Evolutionary conservation across 345 rosid species (phyloP).

Genomic region (Kernera saxatilis): DNA sequence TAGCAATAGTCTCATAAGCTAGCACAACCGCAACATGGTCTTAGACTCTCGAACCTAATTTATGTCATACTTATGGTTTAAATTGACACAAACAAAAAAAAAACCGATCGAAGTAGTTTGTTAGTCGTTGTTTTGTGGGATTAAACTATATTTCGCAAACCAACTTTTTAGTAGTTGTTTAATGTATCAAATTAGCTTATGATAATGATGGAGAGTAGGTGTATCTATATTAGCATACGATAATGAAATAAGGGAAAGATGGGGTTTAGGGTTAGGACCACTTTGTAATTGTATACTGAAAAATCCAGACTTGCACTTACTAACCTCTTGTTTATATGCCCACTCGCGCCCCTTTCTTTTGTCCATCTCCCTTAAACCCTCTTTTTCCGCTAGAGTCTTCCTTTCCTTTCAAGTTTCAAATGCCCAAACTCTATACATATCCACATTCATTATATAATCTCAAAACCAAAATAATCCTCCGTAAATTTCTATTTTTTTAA

Average conservation of each 20-base stretch:
- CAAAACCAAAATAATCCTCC: background rate
- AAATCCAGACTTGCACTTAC: conserved; percentile 15
- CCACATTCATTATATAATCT: background rate
- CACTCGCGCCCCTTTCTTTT: conserved; percentile 19
- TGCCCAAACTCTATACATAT: background rate
- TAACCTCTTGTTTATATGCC: conserved; percentile 13
- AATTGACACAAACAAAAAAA: background rate
- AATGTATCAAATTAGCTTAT: conserved; percentile 17
- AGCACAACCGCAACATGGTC: background rate
- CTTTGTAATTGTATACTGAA: conserved; percentile 18
- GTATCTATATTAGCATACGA: conserved; percentile 18
- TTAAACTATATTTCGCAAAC: conserved; percentile 5
- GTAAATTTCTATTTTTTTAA: background rate
- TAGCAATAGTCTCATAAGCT: background rate
- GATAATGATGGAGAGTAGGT: conserved; percentile 28
- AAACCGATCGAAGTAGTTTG: background rate
- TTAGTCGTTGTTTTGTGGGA: conserved; percentile 15
- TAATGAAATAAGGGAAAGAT: conserved; percentile 13
- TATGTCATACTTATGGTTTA: background rate
- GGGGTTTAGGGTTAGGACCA: conserved; percentile 31
- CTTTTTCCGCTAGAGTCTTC: background rate
- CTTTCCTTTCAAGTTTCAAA: background rate
- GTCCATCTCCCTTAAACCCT: conserved; percentile 12
- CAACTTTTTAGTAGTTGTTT: conserved; percentile 5
- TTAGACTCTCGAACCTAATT: background rate